Evolutionary conservation across 768 basidiomycete genomes (phyloP).

Genomic region (Ramaria sp.): DNA sequence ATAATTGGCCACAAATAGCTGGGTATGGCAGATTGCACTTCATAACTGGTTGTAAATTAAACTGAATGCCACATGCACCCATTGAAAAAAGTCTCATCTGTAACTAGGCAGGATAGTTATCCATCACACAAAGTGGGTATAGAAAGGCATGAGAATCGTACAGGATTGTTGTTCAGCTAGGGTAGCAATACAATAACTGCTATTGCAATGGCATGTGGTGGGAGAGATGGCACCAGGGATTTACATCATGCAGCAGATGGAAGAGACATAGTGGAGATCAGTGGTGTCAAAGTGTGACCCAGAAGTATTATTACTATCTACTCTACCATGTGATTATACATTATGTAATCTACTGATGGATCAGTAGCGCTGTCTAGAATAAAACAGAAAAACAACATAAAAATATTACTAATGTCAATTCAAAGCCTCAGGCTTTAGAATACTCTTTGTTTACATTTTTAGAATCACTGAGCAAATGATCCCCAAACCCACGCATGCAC

Average conservation of each 20-base stretch:
- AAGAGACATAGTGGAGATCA: constrained; percentile 55
- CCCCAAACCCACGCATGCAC: too few relatives aligned
- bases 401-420: too few relatives aligned
- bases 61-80: constrained; percentile 74
- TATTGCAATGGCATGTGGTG: constrained; percentile 69
- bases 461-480: too few relatives aligned
- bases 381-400: too few relatives aligned
- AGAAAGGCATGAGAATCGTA: constrained; percentile 64
- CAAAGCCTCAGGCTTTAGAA: too few relatives aligned
- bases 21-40: constrained; percentile 20
- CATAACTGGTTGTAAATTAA: constrained; percentile 8
- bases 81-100: too few relatives aligned
- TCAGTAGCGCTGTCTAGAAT: too few relatives aligned
- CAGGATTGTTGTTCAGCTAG: constrained; percentile 73
- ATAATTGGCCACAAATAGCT: constrained; percentile 59
- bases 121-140: constrained; percentile 45
- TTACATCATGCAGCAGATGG: constrained; percentile 40
- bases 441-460: too few relatives aligned
- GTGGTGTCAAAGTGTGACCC: constrained; percentile 64
- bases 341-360: too few relatives aligned
- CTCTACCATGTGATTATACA: too few relatives aligned
- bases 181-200: constrained; percentile 67
- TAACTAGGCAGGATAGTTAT: constrained; percentile 58
- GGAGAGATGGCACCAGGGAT: constrained; percentile 70
- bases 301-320: too few relatives aligned